These are phyloP conservation scores for Nigrospora osmanthi DNA, from an alignment of 2,329 filamentous ascomycete species.

Conservation along the genomic window DNA sequence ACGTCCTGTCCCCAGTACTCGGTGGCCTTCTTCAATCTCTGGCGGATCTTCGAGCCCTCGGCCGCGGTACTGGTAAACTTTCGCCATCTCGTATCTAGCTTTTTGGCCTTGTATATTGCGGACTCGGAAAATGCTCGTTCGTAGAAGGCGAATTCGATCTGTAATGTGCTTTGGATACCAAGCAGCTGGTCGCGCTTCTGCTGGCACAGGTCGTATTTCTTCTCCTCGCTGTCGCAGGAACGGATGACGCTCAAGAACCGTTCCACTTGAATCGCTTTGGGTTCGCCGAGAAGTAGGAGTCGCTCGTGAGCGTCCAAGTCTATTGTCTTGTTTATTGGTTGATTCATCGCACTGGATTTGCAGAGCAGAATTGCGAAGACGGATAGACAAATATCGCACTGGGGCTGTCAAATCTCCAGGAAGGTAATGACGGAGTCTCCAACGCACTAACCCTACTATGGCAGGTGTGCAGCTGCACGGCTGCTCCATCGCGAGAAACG, in stretches of 20 bases:
- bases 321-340: neutral
- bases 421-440: neutral
- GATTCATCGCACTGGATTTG: neutral
- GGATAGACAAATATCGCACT: neutral
- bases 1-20: neutral
- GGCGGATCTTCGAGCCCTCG: neutral
- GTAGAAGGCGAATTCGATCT: constrained; percentile 1
- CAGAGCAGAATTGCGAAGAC: neutral
- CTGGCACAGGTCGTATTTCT: neutral
- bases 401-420: neutral
- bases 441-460: neutral
- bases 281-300: neutral
- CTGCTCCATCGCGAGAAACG: neutral
- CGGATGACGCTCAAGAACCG: neutral
- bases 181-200: constrained; percentile 1
- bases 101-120: neutral
- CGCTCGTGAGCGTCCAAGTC: neutral
- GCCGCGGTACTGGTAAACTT: neutral
- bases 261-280: neutral
- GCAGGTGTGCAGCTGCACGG: neutral
- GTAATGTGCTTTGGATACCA: neutral
- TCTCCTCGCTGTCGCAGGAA: neutral
- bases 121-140: neutral
- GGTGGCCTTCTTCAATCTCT: neutral
- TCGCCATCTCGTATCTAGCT: neutral